These are phyloP conservation scores for Aspergillus nanangensis DNA, from an alignment of 495 filamentous ascomycete species.

Conservation along the genomic window DNA sequence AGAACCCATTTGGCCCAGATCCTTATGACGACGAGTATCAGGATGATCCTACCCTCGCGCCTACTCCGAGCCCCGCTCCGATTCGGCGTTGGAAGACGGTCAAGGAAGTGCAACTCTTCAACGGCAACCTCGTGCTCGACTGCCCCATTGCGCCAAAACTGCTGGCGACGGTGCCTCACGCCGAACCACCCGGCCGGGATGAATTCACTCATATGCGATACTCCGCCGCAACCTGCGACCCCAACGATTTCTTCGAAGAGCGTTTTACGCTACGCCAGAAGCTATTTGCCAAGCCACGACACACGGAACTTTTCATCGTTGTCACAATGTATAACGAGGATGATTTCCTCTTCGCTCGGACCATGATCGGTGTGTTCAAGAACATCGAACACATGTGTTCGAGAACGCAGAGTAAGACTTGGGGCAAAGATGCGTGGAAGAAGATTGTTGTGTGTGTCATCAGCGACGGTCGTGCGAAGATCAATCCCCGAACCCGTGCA, in stretches of 20 bases:
- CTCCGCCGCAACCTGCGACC: conserved; percentile 94
- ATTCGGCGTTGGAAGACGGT: conserved; percentile 97
- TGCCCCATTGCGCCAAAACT: conserved; percentile 92
- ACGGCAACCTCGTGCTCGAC: conserved; percentile 95
- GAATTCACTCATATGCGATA: conserved; percentile 99
- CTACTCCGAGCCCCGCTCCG: conserved; percentile 57
- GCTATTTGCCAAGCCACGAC: conserved; percentile 86
- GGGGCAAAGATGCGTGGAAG: conserved; percentile 99
- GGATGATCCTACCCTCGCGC: conserved; percentile 34
- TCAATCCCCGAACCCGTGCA: conserved; percentile 86
- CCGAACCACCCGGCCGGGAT: conserved; percentile 74
- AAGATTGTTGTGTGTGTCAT: conserved; percentile 99
- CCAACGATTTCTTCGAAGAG: conserved; percentile 76
- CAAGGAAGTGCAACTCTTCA: conserved; percentile 94
- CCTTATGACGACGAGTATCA: conserved; percentile 42
- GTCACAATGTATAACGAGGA: conserved; percentile 99
- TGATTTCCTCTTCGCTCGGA: conserved; percentile 92
- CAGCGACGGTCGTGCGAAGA: conserved; percentile 97
- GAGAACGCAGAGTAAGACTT: conserved; percentile 85
- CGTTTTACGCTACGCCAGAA: conserved; percentile 92
- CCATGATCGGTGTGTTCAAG: conserved; percentile 96
- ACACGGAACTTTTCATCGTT: conserved; percentile 96
- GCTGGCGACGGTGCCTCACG: conserved; percentile 79
- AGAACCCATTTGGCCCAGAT: conserved; percentile 56
- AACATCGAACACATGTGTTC: conserved; percentile 98